Conservation (phyloP, 257 asterid species). For the Solanum commersonii region DNA sequence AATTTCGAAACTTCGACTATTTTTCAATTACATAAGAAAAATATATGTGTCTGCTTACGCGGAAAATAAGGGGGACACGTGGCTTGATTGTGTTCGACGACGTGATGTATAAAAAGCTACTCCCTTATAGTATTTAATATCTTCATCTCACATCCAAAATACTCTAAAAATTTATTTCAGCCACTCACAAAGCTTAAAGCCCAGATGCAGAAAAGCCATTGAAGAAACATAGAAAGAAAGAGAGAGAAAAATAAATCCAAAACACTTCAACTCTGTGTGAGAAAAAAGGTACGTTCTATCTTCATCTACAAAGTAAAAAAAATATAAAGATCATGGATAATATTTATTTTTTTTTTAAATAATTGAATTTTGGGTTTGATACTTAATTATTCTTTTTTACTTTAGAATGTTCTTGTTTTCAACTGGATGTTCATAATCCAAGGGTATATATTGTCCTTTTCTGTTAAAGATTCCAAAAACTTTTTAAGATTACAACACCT, state of each 20-base stretch:
- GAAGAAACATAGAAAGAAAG: neutral
- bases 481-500: neutral
- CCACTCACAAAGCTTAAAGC: neutral
- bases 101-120: neutral
- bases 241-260: too few relatives aligned
- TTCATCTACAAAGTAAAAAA: neutral
- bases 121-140: neutral
- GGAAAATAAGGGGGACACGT: neutral
- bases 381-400: neutral
- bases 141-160: neutral
- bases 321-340: neutral
- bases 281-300: slow-evolving; percentile 11
- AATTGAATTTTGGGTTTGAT: neutral
- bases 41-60: neutral
- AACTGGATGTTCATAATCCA: neutral
- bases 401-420: neutral
- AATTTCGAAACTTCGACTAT: too few relatives aligned
- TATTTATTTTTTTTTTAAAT: too few relatives aligned
- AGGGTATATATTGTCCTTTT: neutral
- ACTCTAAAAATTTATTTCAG: neutral
- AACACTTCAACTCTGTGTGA: too few relatives aligned
- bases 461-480: neutral
- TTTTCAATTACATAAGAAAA: too few relatives aligned
- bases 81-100: neutral
- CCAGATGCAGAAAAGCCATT: neutral